Percentiles rank a stretch among this genome's conserved stretches.
phyloP scores from a whole-genome alignment of 2,329 filamentous ascomycete species.

The Aspergillus ibericus region DNA sequence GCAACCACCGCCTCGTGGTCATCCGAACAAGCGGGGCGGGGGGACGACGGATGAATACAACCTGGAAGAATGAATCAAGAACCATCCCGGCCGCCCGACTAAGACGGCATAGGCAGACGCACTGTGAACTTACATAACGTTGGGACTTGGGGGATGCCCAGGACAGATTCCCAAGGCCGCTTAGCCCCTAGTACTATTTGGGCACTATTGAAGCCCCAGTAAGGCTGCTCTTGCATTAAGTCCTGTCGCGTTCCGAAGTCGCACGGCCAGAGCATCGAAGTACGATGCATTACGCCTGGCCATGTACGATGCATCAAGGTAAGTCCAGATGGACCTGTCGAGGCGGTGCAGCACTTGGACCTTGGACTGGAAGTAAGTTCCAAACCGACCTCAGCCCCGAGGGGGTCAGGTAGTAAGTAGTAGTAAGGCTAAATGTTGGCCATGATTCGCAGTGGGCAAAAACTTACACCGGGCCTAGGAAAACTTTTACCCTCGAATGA shows the following conservation, averaged over 20 bases:
- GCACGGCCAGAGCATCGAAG: not conserved
- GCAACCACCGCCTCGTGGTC: slow-evolving; percentile 21
- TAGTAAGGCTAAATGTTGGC: slow-evolving; percentile 9
- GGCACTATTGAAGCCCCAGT: slow-evolving; percentile 17
- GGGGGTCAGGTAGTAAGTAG: not conserved
- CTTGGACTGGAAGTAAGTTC: not conserved
- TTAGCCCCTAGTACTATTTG: slow-evolving; percentile 7
- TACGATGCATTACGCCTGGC: not conserved
- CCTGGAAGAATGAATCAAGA: slow-evolving; percentile 16
- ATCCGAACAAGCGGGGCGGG: slow-evolving; percentile 22
- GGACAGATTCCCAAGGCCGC: not conserved
- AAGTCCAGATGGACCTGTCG: too few species aligned
- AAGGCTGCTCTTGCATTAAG: slow-evolving; percentile 20
- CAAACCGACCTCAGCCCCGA: not conserved
- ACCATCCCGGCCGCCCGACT: slow-evolving; percentile 10
- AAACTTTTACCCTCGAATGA: slow-evolving; percentile 11
- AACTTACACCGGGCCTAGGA: slow-evolving; percentile 9
- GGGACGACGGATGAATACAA: not conserved
- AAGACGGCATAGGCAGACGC: not conserved
- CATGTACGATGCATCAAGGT: too few species aligned
- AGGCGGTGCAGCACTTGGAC: not conserved
- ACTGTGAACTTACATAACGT: not conserved
- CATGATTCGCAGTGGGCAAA: slow-evolving; percentile 5
- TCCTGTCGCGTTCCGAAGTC: slow-evolving; percentile 9
- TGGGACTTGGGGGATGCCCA: too few species aligned